Evolutionary conservation across 352 stramenopile genomes (phyloP).

Genomic region (Phytopythium delawarense): DNA sequence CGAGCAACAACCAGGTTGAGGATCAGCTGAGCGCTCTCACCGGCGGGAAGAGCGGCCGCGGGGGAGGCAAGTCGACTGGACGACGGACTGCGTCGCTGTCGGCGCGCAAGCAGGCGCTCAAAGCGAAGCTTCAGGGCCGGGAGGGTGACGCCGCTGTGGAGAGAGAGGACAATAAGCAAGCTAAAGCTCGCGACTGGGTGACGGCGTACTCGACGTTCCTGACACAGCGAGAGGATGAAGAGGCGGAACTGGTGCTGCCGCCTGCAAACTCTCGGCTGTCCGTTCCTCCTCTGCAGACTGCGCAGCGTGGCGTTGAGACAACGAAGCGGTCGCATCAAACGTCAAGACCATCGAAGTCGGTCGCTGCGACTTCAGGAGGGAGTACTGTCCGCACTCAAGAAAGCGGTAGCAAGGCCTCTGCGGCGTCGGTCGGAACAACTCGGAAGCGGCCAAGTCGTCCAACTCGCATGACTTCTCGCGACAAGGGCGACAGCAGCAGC

Average conservation of each 20-base stretch:
- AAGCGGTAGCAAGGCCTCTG: not conserved
- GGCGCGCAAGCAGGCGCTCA: constrained; percentile 36
- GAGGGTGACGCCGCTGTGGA: not conserved
- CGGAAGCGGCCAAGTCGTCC: not conserved
- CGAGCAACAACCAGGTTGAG: constrained; percentile 19
- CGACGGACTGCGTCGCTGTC: constrained; percentile 4
- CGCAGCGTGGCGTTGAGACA: not conserved
- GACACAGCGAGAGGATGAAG: constrained; percentile 39
- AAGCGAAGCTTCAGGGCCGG: constrained; percentile 28
- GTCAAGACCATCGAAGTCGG: not conserved
- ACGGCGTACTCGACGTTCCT: constrained; percentile 27
- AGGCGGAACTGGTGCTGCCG: constrained; percentile 7
- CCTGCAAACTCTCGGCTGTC: not conserved
- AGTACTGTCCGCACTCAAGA: not conserved
- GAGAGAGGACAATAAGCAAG: not conserved
- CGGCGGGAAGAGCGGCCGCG: not conserved
- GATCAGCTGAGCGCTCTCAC: constrained; percentile 5
- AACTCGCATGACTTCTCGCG: not conserved
- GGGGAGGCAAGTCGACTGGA: not conserved
- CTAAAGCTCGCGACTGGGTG: not conserved
- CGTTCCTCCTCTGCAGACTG: not conserved
- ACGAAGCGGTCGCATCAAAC: not conserved
- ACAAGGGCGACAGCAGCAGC: not conserved
- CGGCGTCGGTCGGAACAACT: not conserved
- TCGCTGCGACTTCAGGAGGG: not conserved